phyloP scores from a whole-genome alignment of 805 yeast genomes.

The Cyberlindnera maritima region DNA sequence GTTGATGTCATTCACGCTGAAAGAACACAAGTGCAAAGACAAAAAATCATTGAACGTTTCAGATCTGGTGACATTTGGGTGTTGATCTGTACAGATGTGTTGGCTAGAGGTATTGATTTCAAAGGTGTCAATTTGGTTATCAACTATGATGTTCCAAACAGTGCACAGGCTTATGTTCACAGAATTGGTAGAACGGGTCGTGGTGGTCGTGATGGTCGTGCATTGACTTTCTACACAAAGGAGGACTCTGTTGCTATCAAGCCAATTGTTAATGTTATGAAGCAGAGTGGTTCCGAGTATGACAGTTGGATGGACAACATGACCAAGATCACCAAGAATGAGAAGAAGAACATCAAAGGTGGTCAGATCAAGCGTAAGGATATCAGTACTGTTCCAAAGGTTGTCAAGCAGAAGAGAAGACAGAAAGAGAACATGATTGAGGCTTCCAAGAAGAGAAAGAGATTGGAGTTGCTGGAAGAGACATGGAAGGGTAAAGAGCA shows the following conservation, averaged over 20 bases:
- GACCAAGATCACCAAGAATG: slow-evolving; percentile 59
- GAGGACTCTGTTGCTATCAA: slow-evolving; percentile 76
- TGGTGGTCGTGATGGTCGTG: slow-evolving; percentile 83
- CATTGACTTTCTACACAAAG: slow-evolving; percentile 90
- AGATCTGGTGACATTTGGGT: slow-evolving; percentile 94
- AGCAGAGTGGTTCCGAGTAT: slow-evolving; percentile 77
- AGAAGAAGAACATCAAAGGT: slow-evolving; percentile 57
- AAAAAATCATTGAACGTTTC: slow-evolving; percentile 77
- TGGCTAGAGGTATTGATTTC: slow-evolving; percentile 96
- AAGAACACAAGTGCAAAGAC: slow-evolving; percentile 84
- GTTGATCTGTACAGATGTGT: slow-evolving; percentile 91
- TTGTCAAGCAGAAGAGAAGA: slow-evolving; percentile 60
- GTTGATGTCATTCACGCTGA: slow-evolving; percentile 97
- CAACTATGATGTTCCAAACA: slow-evolving; percentile 93
- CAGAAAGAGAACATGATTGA: slow-evolving; percentile 68
- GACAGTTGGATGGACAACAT: slow-evolving; percentile 81
- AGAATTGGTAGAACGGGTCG: slow-evolving; percentile 99
- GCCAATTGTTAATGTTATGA: slow-evolving; percentile 91
- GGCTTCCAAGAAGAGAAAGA: slow-evolving; percentile 63
- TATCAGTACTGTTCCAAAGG: slow-evolving; percentile 81
- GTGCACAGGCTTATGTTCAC: slow-evolving; percentile 93
- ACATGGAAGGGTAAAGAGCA: slow-evolving; percentile 5
- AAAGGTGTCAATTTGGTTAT: slow-evolving; percentile 93
- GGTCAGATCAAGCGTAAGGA: slow-evolving; percentile 62
- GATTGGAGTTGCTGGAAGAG: slow-evolving; percentile 6